These are phyloP conservation scores for Fraxinus floribunda DNA, from an alignment of 305 asterid species.

Conservation along the genomic window DNA sequence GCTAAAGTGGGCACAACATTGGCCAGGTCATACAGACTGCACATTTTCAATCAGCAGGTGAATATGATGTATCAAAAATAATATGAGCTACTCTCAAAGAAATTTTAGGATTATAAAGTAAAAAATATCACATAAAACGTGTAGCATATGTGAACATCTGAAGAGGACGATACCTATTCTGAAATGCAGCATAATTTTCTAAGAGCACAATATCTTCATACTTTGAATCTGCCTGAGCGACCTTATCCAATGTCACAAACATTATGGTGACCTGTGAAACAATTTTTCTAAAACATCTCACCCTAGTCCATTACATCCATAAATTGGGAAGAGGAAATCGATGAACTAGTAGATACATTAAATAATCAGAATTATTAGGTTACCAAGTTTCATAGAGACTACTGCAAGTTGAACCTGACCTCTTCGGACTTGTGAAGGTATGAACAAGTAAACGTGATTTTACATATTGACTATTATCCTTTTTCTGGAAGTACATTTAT, in stretches of 20 bases:
- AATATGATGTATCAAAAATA: conserved; percentile 19
- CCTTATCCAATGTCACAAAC: conserved; percentile 95
- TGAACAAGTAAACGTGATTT: neutral
- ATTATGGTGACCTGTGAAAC: conserved; percentile 88
- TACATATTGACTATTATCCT: neutral
- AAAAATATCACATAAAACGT: neutral
- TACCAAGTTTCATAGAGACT: conserved; percentile 6
- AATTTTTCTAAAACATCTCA: conserved; percentile 30
- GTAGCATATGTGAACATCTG: conserved; percentile 5
- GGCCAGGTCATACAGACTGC: conserved; percentile 97
- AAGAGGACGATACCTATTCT: conserved; percentile 66
- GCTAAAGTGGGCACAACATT: conserved; percentile 95
- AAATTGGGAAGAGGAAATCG: conserved; percentile 14
- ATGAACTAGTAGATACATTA: conserved; percentile 1
- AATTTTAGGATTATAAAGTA: conserved; percentile 1
- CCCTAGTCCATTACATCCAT: conserved; percentile 10
- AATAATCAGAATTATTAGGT: conserved; percentile 7
- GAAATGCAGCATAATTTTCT: conserved; percentile 99
- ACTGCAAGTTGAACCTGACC: conserved; percentile 19
- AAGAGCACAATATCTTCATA: conserved; percentile 83
- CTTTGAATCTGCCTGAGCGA: conserved; percentile 84
- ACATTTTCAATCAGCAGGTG: conserved; percentile 37
- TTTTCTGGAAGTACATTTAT: neutral
- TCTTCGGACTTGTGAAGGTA: neutral
- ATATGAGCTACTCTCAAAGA: conserved; percentile 7